Evolutionary conservation across 805 yeast genomes (phyloP), one percentile per base, ranked within the genome.

Genomic region (Priceomyces castillae): DNA sequence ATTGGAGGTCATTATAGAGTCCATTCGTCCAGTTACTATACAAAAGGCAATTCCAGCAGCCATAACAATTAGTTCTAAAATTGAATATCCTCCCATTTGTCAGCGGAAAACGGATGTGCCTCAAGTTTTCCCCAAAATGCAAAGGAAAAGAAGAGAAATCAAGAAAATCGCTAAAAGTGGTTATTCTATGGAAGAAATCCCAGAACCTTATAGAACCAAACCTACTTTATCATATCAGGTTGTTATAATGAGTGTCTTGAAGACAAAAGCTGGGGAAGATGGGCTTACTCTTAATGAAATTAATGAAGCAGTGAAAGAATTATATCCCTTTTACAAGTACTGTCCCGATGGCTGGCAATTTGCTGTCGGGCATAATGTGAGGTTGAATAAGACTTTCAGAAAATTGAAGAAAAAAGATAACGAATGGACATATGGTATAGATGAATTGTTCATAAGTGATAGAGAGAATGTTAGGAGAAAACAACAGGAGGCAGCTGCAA

Each of bases 331-430:
- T 67, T 94, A 88, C 66, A 78, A 83, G 54, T 92, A 88, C 64
- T 90, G 97, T 56, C 92, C 95, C 0, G 96, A 90, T 62, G 98
- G 98, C 2, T 94, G 99, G 99, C 99, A 94, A 67, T 84, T 87
- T 57, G 81, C 95, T 0, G 95, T 94, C 15, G 78, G 95, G 40
- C 99, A 94, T 65, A 90, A 90, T 55, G 71, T 94, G 31, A 84
- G 92, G 17, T 73, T 89, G 51, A 90, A 90, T 65, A 89, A 88
- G 65, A 82, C 92, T 5, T 94, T 92, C 68, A 74, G 80, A 41
- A 86, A 86, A 57, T 83, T 86, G 12, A 44, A 40, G 41, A 81
- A 89, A 30, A 84, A 85, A 47, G 59, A 47, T 23, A 34, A 48
- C 28, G 94, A 86, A 61, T 90, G 96, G 95, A 67, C 87, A 23